Base-by-base conservation (phyloP, 768 basidiomycete species). In the Cystofilobasidium capitatum region DNA sequence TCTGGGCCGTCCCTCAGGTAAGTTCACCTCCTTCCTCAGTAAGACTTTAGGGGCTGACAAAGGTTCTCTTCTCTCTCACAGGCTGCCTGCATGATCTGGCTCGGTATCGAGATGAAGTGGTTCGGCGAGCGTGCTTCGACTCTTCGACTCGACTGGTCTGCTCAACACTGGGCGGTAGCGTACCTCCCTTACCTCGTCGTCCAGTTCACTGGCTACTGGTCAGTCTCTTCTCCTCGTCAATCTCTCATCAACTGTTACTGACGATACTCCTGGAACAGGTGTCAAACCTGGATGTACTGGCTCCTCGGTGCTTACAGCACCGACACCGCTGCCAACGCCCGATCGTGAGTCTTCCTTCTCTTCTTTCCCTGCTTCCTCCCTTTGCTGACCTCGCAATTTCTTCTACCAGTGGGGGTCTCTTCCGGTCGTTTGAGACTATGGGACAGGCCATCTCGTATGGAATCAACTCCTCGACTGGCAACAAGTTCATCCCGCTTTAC, bases 351-450 rank as follows among this genome's bases (percentile, higher is more conserved):
- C 6, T 16, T 6, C 24, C 44, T 6, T 45, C 24, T 16, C 44
- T 45, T n/a, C 17, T n/a, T 45, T 16, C 4, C 44, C 6, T 16
- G 14, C 44, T n/a, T 45, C n/a, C n/a, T n/a, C n/a, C n/a, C n/a
- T n/a, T n/a, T n/a, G n/a, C n/a, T n/a, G n/a, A n/a, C n/a, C n/a
- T n/a, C n/a, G n/a, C n/a, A n/a, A n/a, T 16, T 45, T n/a, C 44
- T 20, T 45, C 6, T n/a, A 20, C 6, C 44, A 45, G 44, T 26
- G 58, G 58, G 22, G 58, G 58, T 33, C 58, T 58, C 8, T 58
- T 58, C 58, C 33, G 58, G 26, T 58, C 35, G 17, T 58, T 58
- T 24, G 58, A 58, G 37, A 58, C 58, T 22, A 58, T 58, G 35
- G 58, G 58, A 2, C 58, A 58, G 37, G 33, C 58, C 5, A 40